Base-by-base conservation (phyloP, 129 eudicot species). In the Chrysanthemum makinoi region DNA sequence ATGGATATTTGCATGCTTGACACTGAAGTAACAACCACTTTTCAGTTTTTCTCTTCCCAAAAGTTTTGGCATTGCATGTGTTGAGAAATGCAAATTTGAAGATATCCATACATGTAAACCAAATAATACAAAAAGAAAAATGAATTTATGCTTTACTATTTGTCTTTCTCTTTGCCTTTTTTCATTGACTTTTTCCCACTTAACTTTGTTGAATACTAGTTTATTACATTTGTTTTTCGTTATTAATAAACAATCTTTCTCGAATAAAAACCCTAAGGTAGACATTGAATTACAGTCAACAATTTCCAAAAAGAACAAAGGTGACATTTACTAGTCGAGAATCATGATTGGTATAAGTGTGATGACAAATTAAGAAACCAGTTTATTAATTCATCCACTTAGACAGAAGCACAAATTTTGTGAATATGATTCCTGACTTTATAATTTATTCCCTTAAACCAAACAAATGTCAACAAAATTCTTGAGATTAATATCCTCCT, bases 41-140 rank as follows among this genome's bases (percentile, higher is more conserved):
- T 78, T 71, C 81, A 71, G 81, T 24, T 71, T 73, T 64, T 66
- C 77, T 78, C 81, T 78, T 78, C 81, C 81, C 81, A 71, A 78
- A 78, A 65, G 77, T 71, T 78, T 78, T 78, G 81, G 77, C 81
- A 11, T 78, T 71, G 72, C 77, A 59, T 72, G 68, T 75, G 77
- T 71, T 66, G 81, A 78, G 62, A 78, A 47, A 10, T 65, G 72
- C 68, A 78, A 71, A 78, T 43, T 77, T 78, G 75, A 68, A 68
- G 72, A 78, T 59, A 54, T 76, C 80, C 58, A 77, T 44, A 62
- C 67, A 53, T 60, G 43, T 61, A 51, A 19, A 69, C 74, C 75
- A 77, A 76, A 61, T 26, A 61, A 39, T 43, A 54, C 53, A 77
- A 70, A 69, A 15, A 48, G 54, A 77, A 70, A 70, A 71, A 77